These are phyloP conservation scores for Hyphodiscus hymeniophilus DNA, from an alignment of 495 filamentous ascomycete genomes.

Conservation along the genomic window DNA sequence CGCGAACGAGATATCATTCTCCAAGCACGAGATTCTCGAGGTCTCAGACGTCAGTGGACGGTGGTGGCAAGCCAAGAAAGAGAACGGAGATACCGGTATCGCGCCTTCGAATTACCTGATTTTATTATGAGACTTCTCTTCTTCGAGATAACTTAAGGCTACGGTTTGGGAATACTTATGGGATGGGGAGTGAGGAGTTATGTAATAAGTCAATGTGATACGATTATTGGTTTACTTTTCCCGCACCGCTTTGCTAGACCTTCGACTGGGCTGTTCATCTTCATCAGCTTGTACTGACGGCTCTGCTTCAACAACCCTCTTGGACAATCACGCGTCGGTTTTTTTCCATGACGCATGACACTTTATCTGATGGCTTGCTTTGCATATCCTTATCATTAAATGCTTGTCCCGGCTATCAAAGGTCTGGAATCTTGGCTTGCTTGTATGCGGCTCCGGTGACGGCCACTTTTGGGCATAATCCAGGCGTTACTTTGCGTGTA, in stretches of 20 bases:
- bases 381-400: not conserved
- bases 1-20: conserved; percentile 95
- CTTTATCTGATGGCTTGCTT: not conserved
- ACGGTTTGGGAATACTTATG: conserved; percentile 2
- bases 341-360: not conserved
- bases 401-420: no score
- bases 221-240: conserved; percentile 8
- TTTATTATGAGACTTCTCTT: conserved; percentile 58
- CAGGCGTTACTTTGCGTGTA: not conserved
- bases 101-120: conserved; percentile 98
- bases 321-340: not conserved
- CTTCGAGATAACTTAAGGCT: no score
- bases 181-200: conserved; percentile 10
- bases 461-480: not conserved
- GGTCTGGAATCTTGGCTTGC: no score
- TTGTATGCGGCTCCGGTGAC: not conserved
- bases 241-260: not conserved
- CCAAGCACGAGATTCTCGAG: conserved; percentile 93
- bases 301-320: not conserved
- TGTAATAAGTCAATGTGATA: conserved; percentile 22
- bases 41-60: conserved; percentile 94
- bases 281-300: no score
- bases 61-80: conserved; percentile 98
- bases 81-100: conserved; percentile 91
- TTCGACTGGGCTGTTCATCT: not conserved